phyloP scores from a whole-genome alignment of 495 filamentous ascomycete genomes.

The Talaromyces ruber region DNA sequence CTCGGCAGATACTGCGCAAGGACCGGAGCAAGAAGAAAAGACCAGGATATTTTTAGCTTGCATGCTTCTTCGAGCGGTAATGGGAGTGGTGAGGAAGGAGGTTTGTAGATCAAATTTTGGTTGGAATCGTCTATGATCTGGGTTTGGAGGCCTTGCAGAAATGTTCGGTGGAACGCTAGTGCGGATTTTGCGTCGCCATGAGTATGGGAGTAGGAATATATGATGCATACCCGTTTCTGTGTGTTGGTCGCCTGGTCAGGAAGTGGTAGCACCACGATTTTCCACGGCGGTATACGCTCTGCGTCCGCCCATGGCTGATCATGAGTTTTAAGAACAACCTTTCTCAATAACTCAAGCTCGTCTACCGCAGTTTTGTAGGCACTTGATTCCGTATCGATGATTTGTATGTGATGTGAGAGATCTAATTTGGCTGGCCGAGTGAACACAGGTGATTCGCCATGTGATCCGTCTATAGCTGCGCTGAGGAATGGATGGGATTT shows the following conservation, averaged over 20 bases:
- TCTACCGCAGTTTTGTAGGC: not conserved
- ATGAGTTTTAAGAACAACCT: slow-evolving; percentile 5
- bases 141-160: slow-evolving; percentile 9
- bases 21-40: slow-evolving; percentile 7
- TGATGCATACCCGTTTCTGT: slow-evolving; percentile 6
- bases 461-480: slow-evolving; percentile 5
- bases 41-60: slow-evolving; percentile 9
- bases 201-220: slow-evolving; percentile 12
- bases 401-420: slow-evolving; percentile 8
- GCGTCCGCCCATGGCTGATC: slow-evolving; percentile 8
- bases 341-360: slow-evolving; percentile 1
- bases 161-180: slow-evolving; percentile 11
- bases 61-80: slow-evolving; percentile 10
- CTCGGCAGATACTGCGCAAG: slow-evolving; percentile 6
- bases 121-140: not conserved
- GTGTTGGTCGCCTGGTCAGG: not conserved
- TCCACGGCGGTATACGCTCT: slow-evolving; percentile 12
- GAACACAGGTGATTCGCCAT: slow-evolving; percentile 8
- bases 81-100: slow-evolving; percentile 2
- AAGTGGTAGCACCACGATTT: slow-evolving; percentile 10
- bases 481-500: slow-evolving; percentile 10
- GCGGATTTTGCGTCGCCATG: slow-evolving; percentile 13
- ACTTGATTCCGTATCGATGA: slow-evolving; percentile 1
- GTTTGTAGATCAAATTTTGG: not conserved
- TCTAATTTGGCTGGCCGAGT: slow-evolving; percentile 3